phyloP scores from a whole-genome alignment of 257 asterid species.

The Ilex asprella region DNA sequence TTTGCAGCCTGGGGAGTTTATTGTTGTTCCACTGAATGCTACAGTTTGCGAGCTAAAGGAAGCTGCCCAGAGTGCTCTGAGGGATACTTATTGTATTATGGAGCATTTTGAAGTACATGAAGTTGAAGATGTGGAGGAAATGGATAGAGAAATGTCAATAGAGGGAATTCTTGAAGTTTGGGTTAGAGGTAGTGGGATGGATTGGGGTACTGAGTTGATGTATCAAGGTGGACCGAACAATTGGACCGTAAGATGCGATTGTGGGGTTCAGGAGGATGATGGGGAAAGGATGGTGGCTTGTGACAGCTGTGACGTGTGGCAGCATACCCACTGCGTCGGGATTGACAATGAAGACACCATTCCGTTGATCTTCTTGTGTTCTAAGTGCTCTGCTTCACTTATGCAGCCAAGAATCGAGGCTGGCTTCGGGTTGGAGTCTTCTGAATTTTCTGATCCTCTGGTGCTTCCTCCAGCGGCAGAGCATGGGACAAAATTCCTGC shows the following conservation, averaged over 20 bases:
- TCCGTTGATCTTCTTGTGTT: constrained; percentile 12
- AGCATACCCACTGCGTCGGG: constrained; percentile 18
- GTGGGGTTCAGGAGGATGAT: constrained; percentile 21
- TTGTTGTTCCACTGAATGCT: constrained; percentile 39
- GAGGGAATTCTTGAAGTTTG: constrained; percentile 46
- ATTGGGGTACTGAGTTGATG: constrained; percentile 43
- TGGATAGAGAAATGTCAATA: constrained; percentile 38
- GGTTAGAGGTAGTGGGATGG: constrained; percentile 69
- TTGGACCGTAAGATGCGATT: constrained; percentile 13
- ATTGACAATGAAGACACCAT: constrained; percentile 15
- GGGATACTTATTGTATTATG: constrained; percentile 67
- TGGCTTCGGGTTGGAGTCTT: too few relatives aligned
- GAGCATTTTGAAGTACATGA: constrained; percentile 52
- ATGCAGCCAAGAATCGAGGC: too few relatives aligned
- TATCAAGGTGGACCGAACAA: constrained; percentile 51
- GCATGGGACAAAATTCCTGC: too few relatives aligned
- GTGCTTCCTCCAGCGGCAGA: too few relatives aligned
- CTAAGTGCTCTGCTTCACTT: background rate
- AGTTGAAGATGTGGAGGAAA: constrained; percentile 59
- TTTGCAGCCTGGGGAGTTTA: constrained; percentile 62
- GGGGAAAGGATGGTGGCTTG: constrained; percentile 26
- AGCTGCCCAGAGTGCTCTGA: constrained; percentile 55
- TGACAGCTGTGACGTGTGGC: constrained; percentile 18
- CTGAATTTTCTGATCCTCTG: too few relatives aligned
- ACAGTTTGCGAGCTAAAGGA: constrained; percentile 47